Percentiles rank a stretch among this genome's conserved stretches.
These are phyloP conservation scores for Tolypocladium nubicola DNA, from an alignment of 2,329 filamentous ascomycete genomes.

Conservation along the genomic window DNA sequence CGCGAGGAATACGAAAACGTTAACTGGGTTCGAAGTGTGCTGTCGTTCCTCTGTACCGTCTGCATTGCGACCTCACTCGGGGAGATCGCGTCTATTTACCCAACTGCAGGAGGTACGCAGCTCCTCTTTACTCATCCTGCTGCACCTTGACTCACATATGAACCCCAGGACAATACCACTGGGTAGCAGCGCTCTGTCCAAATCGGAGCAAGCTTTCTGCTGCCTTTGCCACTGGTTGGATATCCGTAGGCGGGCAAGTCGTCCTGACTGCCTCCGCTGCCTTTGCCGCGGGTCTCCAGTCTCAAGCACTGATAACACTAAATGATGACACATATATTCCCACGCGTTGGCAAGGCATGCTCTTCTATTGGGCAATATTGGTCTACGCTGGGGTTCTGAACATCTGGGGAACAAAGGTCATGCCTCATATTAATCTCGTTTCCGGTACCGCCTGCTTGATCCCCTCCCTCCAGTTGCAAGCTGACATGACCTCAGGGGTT, in stretches of 20 bases:
- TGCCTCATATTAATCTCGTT: constrained; percentile 24
- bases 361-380: constrained; percentile 35
- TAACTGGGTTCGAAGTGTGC: constrained; percentile 18
- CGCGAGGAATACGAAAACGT: not conserved
- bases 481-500: constrained; percentile 7
- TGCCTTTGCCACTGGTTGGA: constrained; percentile 25
- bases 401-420: constrained; percentile 25
- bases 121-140: not conserved
- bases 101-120: constrained; percentile 18
- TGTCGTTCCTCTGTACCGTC: constrained; percentile 28
- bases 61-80: constrained; percentile 27
- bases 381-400: constrained; percentile 27
- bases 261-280: constrained; percentile 35
- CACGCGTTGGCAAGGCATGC: constrained; percentile 31
- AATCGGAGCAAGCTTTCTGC: constrained; percentile 1
- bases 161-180: constrained; percentile 30
- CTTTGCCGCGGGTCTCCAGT: constrained; percentile 32
- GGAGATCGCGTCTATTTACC: constrained; percentile 27
- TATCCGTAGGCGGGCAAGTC: constrained; percentile 34
- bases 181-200: constrained; percentile 26
- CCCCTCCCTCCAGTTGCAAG: accelerated
- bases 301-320: constrained; percentile 30
- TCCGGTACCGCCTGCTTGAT: constrained; percentile 4
- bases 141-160: not conserved
- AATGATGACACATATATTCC: constrained; percentile 29